Evolutionary conservation across 306 rosid species (phyloP).

Genomic region (Clitoria ternatea): DNA sequence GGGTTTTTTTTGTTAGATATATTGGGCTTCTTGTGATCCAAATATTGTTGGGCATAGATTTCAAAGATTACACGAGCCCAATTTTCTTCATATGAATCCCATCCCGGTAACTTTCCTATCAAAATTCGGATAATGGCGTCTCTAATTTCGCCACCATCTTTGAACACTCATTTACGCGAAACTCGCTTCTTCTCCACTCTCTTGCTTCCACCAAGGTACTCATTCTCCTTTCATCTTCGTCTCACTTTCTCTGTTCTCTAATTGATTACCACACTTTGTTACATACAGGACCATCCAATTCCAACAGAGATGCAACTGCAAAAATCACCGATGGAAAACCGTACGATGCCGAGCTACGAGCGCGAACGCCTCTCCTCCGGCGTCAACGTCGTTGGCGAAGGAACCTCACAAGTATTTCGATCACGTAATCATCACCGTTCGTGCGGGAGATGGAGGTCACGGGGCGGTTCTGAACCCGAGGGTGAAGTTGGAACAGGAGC

Average conservation of each 20-base stretch:
- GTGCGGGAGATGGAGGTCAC: constrained; percentile 91
- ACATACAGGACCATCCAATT: background rate
- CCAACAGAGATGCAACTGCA: background rate
- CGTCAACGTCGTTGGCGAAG: constrained; percentile 28
- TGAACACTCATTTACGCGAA: background rate
- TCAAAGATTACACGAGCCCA: too few relatives aligned
- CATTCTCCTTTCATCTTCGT: background rate
- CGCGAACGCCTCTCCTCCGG: background rate
- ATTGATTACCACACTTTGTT: background rate
- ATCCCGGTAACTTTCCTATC: background rate
- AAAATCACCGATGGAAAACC: background rate
- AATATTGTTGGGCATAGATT: too few relatives aligned
- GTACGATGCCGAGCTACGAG: constrained; percentile 18
- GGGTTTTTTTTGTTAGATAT: too few relatives aligned
- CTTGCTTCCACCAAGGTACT: constrained; percentile 24
- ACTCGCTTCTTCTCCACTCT: constrained; percentile 21
- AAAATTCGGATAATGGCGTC: constrained; percentile 29
- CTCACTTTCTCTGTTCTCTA: background rate
- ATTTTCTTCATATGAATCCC: too few relatives aligned
- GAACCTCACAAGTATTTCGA: constrained; percentile 91
- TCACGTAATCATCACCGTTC: constrained; percentile 72
- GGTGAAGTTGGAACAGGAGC: constrained; percentile 31
- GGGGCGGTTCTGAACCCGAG: constrained; percentile 53
- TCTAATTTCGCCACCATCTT: constrained; percentile 22
- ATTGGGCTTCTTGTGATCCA: too few relatives aligned